These are phyloP conservation scores for Aspergillus taichungensis DNA, from an alignment of 495 filamentous ascomycete species.

Conservation along the genomic window DNA sequence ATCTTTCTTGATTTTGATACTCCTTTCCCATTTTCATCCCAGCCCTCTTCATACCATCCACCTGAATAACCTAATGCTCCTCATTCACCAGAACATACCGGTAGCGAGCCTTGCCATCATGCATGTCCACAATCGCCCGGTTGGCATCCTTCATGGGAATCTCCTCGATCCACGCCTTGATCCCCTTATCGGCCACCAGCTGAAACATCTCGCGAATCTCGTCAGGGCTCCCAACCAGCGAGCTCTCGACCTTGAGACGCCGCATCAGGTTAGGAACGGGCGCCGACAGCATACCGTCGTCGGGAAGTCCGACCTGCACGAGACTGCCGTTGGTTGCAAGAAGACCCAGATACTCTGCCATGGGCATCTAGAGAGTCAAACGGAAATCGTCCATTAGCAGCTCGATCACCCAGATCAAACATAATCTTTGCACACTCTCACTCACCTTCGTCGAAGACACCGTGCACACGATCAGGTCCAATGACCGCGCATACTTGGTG, in stretches of 20 bases:
- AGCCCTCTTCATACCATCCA: too few relatives aligned
- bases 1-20: too few relatives aligned
- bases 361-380: constrained; percentile 49
- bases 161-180: constrained; percentile 66
- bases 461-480: constrained; percentile 81
- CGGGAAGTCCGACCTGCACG: constrained; percentile 69
- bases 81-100: constrained; percentile 67
- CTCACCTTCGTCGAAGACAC: constrained; percentile 54
- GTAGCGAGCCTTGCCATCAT: constrained; percentile 62
- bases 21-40: not conserved
- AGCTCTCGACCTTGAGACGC: constrained; percentile 60
- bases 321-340: constrained; percentile 62
- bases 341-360: constrained; percentile 58
- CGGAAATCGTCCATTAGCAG: not conserved
- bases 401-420: not conserved
- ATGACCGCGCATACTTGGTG: constrained; percentile 48
- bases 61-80: constrained; percentile 3
- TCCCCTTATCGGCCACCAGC: constrained; percentile 60
- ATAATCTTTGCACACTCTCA: too few relatives aligned
- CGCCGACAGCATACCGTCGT: constrained; percentile 56
- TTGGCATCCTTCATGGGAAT: constrained; percentile 70
- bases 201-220: constrained; percentile 79
- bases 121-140: constrained; percentile 60
- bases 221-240: constrained; percentile 58
- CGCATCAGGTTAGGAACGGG: constrained; percentile 55